Conservation (phyloP, 1,139 yeast species). For the Suhomyces chickasaworum region DNA sequence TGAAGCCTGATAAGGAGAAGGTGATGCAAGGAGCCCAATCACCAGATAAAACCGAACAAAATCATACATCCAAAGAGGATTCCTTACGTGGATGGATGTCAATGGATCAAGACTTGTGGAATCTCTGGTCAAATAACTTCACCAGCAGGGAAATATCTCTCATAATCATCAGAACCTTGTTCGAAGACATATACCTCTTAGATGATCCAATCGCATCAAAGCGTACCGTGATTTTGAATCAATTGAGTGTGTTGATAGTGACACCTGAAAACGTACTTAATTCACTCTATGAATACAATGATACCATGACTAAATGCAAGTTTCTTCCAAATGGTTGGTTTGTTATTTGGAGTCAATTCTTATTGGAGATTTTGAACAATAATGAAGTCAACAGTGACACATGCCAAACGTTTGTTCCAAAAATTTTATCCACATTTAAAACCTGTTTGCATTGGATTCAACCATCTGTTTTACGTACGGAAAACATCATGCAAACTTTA, state of each 20-base stretch:
- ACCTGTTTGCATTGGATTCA: slow-evolving; percentile 92
- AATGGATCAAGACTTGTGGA: slow-evolving; percentile 78
- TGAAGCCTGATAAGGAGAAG: slow-evolving; percentile 6
- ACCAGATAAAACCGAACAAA: slow-evolving; percentile 11
- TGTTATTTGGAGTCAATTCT: slow-evolving; percentile 65
- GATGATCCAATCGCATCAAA: slow-evolving; percentile 90
- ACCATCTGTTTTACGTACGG: slow-evolving; percentile 68
- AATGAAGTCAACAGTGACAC: slow-evolving; percentile 38
- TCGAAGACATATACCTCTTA: slow-evolving; percentile 89
- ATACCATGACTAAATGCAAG: slow-evolving; percentile 60
- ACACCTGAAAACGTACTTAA: slow-evolving; percentile 70
- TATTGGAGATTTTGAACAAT: slow-evolving; percentile 53
- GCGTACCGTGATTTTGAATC: slow-evolving; percentile 75
- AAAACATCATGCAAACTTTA: slow-evolving; percentile 69
- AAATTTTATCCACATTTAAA: slow-evolving; percentile 78
- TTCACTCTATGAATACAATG: slow-evolving; percentile 71
- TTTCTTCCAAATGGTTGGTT: slow-evolving; percentile 87
- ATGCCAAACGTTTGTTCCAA: slow-evolving; percentile 56
- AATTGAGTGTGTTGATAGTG: slow-evolving; percentile 79
- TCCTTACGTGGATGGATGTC: slow-evolving; percentile 78
- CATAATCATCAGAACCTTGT: slow-evolving; percentile 77
- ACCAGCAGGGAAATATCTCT: slow-evolving; percentile 75
- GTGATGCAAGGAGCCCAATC: slow-evolving; percentile 5
- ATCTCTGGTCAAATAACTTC: slow-evolving; percentile 68
- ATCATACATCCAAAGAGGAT: slow-evolving; percentile 29